These are phyloP conservation scores for Sphagnurus paluster DNA, from an alignment of 1,284 basidiomycete genomes.

Conservation along the genomic window DNA sequence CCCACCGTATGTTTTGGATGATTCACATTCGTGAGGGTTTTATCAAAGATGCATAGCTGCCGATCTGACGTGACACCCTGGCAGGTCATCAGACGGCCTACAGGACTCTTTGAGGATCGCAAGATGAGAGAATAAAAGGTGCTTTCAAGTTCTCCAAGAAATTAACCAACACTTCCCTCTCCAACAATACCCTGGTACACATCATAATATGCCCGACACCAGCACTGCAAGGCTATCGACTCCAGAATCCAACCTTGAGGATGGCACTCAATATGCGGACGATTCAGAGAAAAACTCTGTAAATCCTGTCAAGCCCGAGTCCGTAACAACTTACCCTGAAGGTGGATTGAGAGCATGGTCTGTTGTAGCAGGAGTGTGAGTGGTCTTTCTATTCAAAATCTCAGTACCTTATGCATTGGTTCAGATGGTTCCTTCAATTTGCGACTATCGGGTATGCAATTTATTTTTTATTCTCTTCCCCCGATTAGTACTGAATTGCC, in stretches of 20 bases:
- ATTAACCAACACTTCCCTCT: too few species aligned
- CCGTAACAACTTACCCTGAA: constrained; percentile 27
- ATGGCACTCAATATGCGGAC: too few species aligned
- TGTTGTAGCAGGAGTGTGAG: constrained; percentile 37
- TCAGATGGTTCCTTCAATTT: constrained; percentile 37
- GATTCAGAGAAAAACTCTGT: not conserved
- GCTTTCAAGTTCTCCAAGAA: too few species aligned
- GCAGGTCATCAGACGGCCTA: too few species aligned
- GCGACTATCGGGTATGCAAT: constrained; percentile 34
- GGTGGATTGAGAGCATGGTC: constrained; percentile 38
- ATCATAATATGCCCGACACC: too few species aligned
- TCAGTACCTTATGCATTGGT: not conserved
- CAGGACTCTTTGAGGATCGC: too few species aligned
- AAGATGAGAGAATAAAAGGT: too few species aligned
- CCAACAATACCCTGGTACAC: too few species aligned
- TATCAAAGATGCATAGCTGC: too few species aligned
- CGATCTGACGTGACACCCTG: too few species aligned
- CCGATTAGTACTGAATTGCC: not conserved
- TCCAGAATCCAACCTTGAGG: not conserved
- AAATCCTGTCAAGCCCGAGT: not conserved
- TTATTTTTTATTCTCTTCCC: not conserved
- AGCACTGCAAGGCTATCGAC: not conserved
- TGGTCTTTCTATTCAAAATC: not conserved
- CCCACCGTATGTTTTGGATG: too few species aligned
- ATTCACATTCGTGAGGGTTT: too few species aligned